These are phyloP conservation scores for Thymus quinquecostatus DNA, from an alignment of 257 asterid genomes.

Conservation along the genomic window DNA sequence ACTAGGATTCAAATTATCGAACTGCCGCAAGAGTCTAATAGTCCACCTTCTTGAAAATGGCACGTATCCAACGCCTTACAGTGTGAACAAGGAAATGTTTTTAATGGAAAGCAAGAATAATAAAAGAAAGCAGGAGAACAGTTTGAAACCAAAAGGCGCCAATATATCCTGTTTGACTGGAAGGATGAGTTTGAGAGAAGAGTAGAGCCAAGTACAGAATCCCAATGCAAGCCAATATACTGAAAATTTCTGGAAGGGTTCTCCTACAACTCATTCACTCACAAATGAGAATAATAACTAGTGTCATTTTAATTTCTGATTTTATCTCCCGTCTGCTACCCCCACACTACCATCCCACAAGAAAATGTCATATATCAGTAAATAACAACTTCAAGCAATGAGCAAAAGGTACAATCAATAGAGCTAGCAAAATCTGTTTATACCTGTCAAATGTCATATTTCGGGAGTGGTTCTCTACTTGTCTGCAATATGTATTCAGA, in stretches of 20 bases:
- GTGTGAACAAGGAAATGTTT: constrained; percentile 24
- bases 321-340: constrained; percentile 8
- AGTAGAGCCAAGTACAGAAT: background rate
- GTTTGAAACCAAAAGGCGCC: background rate
- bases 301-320: background rate
- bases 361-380: constrained; percentile 7
- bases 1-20: constrained; percentile 19
- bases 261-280: background rate
- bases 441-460: constrained; percentile 68
- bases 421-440: constrained; percentile 24
- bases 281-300: constrained; percentile 9
- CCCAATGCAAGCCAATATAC: background rate
- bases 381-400: constrained; percentile 20
- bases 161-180: background rate
- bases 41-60: constrained; percentile 54
- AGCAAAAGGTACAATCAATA: background rate
- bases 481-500: constrained; percentile 52
- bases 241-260: background rate
- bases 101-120: background rate
- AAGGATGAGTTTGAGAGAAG: background rate
- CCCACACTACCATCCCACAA: background rate
- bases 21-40: constrained; percentile 17
- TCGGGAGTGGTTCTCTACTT: constrained; percentile 56
- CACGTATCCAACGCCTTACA: constrained; percentile 82
- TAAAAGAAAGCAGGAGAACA: background rate